A percentile compares a stretch with the other conserved stretches of the same genome.
Evolutionary conservation across 257 asterid species (phyloP).

Genomic region (Datura wrightii): DNA sequence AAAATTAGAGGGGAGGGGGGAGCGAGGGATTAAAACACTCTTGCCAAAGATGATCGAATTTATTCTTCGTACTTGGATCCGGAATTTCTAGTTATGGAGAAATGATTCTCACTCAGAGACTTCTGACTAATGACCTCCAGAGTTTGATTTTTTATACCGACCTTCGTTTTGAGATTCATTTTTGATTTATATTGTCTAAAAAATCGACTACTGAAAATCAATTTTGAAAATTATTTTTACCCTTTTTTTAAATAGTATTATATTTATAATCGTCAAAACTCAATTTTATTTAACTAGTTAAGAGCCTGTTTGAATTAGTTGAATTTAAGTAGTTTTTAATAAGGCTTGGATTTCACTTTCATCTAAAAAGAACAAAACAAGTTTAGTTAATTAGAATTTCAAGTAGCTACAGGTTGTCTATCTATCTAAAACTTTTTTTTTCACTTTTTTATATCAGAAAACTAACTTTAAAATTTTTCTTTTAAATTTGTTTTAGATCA

Average conservation of each 20-base stretch:
- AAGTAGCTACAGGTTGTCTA: too few relatives aligned
- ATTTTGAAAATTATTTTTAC: not conserved
- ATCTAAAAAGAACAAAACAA: not conserved
- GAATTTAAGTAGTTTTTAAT: not conserved
- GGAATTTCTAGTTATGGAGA: not conserved
- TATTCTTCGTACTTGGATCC: fast-evolving
- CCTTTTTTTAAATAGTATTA: not conserved
- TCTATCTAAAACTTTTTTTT: too few relatives aligned
- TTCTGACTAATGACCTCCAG: not conserved
- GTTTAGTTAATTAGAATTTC: not conserved
- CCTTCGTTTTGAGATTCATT: not conserved
- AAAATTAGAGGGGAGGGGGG: not conserved
- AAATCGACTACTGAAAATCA: fast-evolving
- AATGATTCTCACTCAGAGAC: not conserved
- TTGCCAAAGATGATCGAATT: not conserved
- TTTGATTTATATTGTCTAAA: not conserved
- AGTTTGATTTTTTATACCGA: not conserved
- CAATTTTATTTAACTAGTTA: not conserved
- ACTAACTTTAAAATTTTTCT: too few relatives aligned
- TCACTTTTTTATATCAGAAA: too few relatives aligned
- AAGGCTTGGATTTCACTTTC: not conserved
- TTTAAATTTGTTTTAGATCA: too few relatives aligned
- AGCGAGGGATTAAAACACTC: not conserved
- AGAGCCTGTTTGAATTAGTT: not conserved
- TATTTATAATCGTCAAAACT: not conserved